These are phyloP conservation scores for Mycena haematopus DNA, from an alignment of 768 basidiomycete genomes.

Conservation along the genomic window DNA sequence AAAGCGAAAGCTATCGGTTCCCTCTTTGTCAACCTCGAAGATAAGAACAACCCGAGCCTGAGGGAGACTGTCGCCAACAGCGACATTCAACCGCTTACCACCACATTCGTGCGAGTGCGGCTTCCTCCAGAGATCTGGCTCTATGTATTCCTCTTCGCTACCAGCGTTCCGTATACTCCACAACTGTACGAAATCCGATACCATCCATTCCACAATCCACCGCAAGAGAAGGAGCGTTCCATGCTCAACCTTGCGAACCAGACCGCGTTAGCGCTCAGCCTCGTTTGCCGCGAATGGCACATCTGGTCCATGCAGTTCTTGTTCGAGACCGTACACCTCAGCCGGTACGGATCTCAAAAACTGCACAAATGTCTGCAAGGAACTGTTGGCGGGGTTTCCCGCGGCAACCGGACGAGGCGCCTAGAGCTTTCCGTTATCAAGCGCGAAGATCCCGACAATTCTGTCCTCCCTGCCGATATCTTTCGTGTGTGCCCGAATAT, in stretches of 20 bases:
- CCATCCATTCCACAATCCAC: slow-evolving; percentile 5
- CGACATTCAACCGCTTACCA: slow-evolving; percentile 48
- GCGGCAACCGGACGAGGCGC: slow-evolving; percentile 4
- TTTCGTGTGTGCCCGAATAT: slow-evolving; percentile 4
- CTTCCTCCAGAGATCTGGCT: slow-evolving; percentile 14
- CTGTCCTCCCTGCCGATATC: slow-evolving; percentile 2
- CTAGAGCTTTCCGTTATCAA: slow-evolving; percentile 13
- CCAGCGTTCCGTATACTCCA: slow-evolving; percentile 8
- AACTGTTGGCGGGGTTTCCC: not conserved
- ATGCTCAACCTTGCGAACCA: slow-evolving; percentile 3
- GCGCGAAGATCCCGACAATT: slow-evolving; percentile 5
- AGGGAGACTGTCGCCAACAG: slow-evolving; percentile 88
- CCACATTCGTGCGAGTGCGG: too few species aligned
- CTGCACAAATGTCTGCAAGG: not conserved
- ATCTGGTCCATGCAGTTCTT: not conserved
- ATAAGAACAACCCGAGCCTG: slow-evolving; percentile 89
- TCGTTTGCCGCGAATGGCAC: slow-evolving; percentile 13
- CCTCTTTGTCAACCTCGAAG: slow-evolving; percentile 92
- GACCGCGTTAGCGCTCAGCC: slow-evolving; percentile 3
- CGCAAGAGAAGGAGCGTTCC: not conserved
- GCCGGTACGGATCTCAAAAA: slow-evolving; percentile 12
- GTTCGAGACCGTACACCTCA: slow-evolving; percentile 5
- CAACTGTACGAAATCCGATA: slow-evolving; percentile 12
- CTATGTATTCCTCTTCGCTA: slow-evolving; percentile 5
- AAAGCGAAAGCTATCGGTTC: slow-evolving; percentile 80